Percentiles rank a stretch among this genome's conserved stretches.
These are phyloP conservation scores for Magnaporthiopsis incrustans DNA, from an alignment of 2,329 filamentous ascomycete species.

Conservation along the genomic window DNA sequence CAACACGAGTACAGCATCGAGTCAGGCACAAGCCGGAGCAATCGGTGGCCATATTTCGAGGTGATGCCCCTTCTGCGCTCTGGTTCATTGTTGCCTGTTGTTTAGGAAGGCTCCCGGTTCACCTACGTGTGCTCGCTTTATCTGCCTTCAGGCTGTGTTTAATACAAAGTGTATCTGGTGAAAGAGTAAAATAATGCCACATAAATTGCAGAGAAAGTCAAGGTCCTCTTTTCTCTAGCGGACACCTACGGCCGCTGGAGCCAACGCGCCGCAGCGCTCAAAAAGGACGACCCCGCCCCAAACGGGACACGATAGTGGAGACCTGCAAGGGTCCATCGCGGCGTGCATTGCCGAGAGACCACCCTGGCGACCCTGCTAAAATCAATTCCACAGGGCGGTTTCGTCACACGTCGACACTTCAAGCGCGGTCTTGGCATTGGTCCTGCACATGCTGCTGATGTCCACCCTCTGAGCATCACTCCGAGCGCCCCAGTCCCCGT, in stretches of 20 bases:
- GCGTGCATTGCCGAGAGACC: neutral
- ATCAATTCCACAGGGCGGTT: constrained; percentile 12
- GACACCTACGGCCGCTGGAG: neutral
- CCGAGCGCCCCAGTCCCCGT: neutral
- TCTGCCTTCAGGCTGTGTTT: neutral
- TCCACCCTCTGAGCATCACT: neutral
- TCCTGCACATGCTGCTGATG: neutral
- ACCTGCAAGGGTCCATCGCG: constrained; percentile 1
- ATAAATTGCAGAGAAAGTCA: too few relatives aligned
- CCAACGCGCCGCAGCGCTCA: neutral
- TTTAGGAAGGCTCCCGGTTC: neutral
- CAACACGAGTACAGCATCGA: neutral
- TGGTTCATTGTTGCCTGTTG: too few relatives aligned
- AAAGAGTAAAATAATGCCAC: too few relatives aligned
- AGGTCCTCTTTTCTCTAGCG: too few relatives aligned
- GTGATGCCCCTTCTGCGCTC: too few relatives aligned
- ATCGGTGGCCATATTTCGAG: neutral
- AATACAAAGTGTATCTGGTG: neutral
- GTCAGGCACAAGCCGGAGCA: neutral
- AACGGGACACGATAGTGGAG: neutral
- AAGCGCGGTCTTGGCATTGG: constrained; percentile 1
- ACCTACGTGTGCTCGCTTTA: neutral
- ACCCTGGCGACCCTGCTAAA: neutral
- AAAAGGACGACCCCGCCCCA: neutral
- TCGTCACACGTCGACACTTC: constrained; percentile 15